Evolutionary conservation across 495 filamentous ascomycete genomes (phyloP), one percentile per base, ranked within the genome.

Genomic region (Amphirosellinia nigrospora): DNA sequence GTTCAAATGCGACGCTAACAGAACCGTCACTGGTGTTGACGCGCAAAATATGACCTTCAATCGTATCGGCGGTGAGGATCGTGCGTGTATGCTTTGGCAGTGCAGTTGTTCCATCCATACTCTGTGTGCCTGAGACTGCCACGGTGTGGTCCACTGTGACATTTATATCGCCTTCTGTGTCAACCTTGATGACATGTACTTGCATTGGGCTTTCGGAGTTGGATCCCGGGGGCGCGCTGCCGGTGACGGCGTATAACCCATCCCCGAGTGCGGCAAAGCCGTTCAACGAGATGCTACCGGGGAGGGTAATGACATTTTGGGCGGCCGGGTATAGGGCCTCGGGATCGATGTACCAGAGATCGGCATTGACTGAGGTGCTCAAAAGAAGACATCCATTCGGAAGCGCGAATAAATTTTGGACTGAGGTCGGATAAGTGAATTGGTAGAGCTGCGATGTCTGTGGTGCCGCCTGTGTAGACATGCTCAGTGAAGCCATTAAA

Each of bases 41-140:
- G 21, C 71, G 70, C 43, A 74, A 72, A 21, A 85, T 75, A 11
- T 73, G 72, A 13, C 82, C 79, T 2, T 55, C 71, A 26, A 70
- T 72, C 1, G 80, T 73, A 30, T 80, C 82, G 6, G 82, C 82
- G 11, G 70, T 59, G 46, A 79, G 70, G 66, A 74, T 61, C 26
- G 64, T 60, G 26, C 55, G 43, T 19, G 70, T 67, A 1, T 69
- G 28, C 0, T 46, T 56, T 4, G 75, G 70, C 16, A 79, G 65
- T 34, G 66, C n/a, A 2, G 70, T 66, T 23, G 78, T 50, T 11
- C 79, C 79, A 63, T 77, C 83, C 10, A 81, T 71, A 63, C 81
- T 77, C 43, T 1, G 9, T 10, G 73, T 63, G 34, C 61, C 52
- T 8, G 70, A 53, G 38, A 74, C 56, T 34, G 64, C 39, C 34